Evolutionary conservation across 2,329 filamentous ascomycete species (phyloP), one percentile per base, ranked within the genome.

Genomic region (Ascocoryne sarcoides): DNA sequence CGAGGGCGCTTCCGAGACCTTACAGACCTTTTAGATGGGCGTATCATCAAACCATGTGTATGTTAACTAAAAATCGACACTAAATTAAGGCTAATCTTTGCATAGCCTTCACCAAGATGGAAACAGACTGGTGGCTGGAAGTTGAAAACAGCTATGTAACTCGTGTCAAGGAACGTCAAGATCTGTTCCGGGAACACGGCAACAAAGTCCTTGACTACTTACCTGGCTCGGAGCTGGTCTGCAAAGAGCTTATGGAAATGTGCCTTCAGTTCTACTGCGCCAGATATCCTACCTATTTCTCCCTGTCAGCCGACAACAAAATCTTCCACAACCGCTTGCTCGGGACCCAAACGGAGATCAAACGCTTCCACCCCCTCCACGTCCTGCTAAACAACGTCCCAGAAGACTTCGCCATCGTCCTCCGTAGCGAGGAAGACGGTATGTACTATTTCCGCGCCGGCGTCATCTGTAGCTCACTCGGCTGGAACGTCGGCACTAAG

Each of bases 41-140:
- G 0, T 94, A 93, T 56, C 84, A 92, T 57, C 87, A 94, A 57
- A 93, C 86, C 0, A 93, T 94, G 87, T 84, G 85, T 90, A 73
- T 52, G 80, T 44, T 4, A 26, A 26, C 23, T 26, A 7, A 7
- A 26, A 9, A 28, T 12, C 19, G 19, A 5, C 3, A 19, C 26
- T 3, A 35, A 20, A 17, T 20, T 10, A 10, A 19, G 17, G 28
- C 5, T 33, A 18, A 15, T 16, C 14, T 5, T 35, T 10, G 10
- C 18, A 2, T 44, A 92, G 84, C 85, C 2, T 66, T 90, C 7
- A 79, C 74, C 32, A 93, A 86, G 51, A 65, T 92, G 60, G 84
- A 94, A 46, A 66, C 78, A 0, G 80, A 93, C 57, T 94, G 82
- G 75, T 94, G 87, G 87, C 67, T 94, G n/a, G 87, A 94, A 62